Evolutionary conservation across 495 filamentous ascomycete genomes (phyloP).

Genomic region (Penicillium macrosclerotiorum): DNA sequence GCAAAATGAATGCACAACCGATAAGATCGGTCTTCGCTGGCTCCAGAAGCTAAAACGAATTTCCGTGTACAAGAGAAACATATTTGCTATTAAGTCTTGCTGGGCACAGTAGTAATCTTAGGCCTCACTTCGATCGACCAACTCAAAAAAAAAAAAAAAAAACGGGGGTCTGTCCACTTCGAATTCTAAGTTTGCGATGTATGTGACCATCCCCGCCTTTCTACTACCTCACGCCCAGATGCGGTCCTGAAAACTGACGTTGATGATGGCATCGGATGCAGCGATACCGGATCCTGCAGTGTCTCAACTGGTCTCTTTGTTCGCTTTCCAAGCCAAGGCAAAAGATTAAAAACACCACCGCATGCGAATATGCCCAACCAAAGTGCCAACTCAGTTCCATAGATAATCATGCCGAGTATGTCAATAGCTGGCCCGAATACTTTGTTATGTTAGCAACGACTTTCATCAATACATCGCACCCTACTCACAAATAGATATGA

Average conservation of each 20-base stretch:
- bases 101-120: no score
- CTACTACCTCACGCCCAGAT: constrained; percentile 30
- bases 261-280: constrained; percentile 54
- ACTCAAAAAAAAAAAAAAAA: no score
- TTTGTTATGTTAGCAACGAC: constrained; percentile 12
- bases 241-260: constrained; percentile 56
- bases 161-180: no score
- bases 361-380: constrained; percentile 63
- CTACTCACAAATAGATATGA: constrained; percentile 50
- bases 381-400: constrained; percentile 57
- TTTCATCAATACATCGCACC: neutral
- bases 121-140: no score
- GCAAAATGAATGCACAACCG: no score
- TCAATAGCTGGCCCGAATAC: constrained; percentile 56
- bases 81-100: no score
- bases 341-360: constrained; percentile 56
- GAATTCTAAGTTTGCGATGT: no score
- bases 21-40: no score
- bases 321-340: constrained; percentile 46
- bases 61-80: no score
- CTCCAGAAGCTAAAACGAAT: no score
- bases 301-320: constrained; percentile 11
- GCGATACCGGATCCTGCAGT: constrained; percentile 23
- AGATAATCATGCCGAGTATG: constrained; percentile 59
- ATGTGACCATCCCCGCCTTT: constrained; percentile 8